Evolutionary conservation across 2,329 filamentous ascomycete species (phyloP).

Genomic region (Diaporthe vexans): DNA sequence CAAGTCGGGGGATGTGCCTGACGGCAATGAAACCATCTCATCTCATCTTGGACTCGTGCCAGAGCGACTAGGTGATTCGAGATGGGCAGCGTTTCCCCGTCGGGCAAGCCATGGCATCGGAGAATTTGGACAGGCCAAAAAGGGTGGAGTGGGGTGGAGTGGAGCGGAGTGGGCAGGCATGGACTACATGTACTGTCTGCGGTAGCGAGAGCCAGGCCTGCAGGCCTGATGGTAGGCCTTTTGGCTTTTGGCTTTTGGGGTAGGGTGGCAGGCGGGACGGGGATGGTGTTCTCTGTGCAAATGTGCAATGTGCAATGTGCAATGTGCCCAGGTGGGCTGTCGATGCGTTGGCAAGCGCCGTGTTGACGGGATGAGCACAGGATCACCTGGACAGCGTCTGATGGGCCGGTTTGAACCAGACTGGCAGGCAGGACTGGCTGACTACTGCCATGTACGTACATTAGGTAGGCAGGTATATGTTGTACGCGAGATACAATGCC

Average conservation of each 20-base stretch:
- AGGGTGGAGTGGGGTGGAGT: conserved; percentile 29
- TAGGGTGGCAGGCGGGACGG: background rate
- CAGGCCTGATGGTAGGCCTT: no score
- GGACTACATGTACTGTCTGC: background rate
- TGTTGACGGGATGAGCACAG: conserved; percentile 25
- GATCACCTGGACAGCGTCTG: conserved; percentile 25
- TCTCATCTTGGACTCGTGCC: conserved; percentile 21
- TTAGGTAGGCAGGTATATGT: no score
- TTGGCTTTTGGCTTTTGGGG: background rate
- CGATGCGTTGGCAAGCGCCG: conserved; percentile 38
- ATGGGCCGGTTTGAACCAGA: conserved; percentile 4
- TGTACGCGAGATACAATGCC: background rate
- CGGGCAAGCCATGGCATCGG: conserved; percentile 31
- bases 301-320: no score
- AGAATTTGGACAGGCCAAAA: conserved; percentile 23
- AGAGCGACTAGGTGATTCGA: conserved; percentile 11
- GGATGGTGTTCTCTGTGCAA: background rate
- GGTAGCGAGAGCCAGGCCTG: background rate
- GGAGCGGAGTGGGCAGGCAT: conserved; percentile 22
- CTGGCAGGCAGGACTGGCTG: background rate
- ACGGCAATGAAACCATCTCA: conserved; percentile 32
- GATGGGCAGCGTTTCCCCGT: conserved; percentile 30
- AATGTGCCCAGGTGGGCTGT: conserved; percentile 21
- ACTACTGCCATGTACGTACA: background rate
- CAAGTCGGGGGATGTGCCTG: conserved; percentile 30